phyloP scores from a whole-genome alignment of 78 protist species.

The slime mould (Dictyostelium discoideum) region DNA sequence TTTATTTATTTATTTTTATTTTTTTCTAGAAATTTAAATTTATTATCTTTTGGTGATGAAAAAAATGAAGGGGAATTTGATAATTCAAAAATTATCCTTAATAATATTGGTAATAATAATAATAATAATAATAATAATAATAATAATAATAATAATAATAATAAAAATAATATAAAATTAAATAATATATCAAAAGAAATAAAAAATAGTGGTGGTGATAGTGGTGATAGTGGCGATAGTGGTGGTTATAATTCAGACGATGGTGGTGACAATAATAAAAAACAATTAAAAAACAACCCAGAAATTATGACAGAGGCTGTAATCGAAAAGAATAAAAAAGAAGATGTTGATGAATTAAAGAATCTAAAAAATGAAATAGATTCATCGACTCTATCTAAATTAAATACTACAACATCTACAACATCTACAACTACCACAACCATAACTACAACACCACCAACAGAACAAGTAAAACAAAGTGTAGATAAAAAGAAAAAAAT shows the following conservation, averaged over 20 bases:
- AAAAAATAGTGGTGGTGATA: not conserved
- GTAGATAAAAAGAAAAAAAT: slow-evolving; percentile 36
- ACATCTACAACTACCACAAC: not conserved
- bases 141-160: not conserved
- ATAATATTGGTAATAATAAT: not conserved
- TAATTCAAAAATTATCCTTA: not conserved
- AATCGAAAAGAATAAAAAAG: slow-evolving; percentile 9
- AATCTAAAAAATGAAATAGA: not conserved
- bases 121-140: not conserved
- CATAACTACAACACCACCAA: not conserved
- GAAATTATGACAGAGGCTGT: slow-evolving; percentile 22
- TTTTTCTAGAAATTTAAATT: slow-evolving; percentile 56
- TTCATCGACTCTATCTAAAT: not conserved
- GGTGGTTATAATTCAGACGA: not conserved
- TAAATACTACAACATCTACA: not conserved
- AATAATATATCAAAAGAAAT: not conserved
- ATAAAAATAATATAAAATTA: not conserved
- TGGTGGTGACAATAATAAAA: not conserved
- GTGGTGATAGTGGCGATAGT: not conserved
- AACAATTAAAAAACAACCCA: not conserved
- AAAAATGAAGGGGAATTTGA: slow-evolving; percentile 76
- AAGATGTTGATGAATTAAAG: not conserved
- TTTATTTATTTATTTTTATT: too few relatives aligned
- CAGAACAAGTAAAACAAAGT: not conserved
- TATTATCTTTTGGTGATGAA: slow-evolving; percentile 89